A percentile compares a stretch with the other conserved stretches of the same genome.
These are phyloP conservation scores for Lolium perenne DNA, from an alignment of 176 grass and related monocot genomes.

Conservation along the genomic window DNA sequence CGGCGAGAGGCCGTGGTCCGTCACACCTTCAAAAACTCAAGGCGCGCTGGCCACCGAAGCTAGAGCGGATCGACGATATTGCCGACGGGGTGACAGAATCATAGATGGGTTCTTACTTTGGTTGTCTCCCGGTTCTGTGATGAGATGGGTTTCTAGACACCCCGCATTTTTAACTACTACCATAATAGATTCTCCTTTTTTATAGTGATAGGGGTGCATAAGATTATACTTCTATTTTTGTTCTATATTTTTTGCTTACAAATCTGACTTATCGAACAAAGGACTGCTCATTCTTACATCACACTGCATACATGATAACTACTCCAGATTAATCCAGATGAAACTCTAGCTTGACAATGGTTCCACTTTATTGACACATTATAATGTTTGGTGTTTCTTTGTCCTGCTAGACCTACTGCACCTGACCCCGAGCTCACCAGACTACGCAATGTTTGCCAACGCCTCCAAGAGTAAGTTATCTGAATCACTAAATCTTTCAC, in stretches of 20 bases:
- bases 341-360: neutral
- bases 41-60: no score
- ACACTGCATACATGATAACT: neutral
- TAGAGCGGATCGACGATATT: no score
- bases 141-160: no score
- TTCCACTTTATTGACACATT: neutral
- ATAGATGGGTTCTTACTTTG: no score
- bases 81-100: no score
- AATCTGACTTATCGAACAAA: neutral
- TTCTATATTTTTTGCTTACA: neutral
- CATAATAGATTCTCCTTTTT: neutral
- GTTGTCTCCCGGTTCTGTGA: no score
- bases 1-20: no score
- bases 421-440: conserved; percentile 58
- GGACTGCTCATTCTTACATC: neutral
- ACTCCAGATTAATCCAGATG: neutral
- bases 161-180: neutral
- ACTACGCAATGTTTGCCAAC: conserved; percentile 65
- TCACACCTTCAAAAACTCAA: no score
- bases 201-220: neutral
- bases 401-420: conserved; percentile 52
- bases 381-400: neutral
- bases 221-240: neutral
- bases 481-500: neutral
- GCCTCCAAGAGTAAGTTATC: conserved; percentile 45